These are phyloP conservation scores for Catharanthus roseus DNA, from an alignment of 257 asterid genomes.

Conservation along the genomic window DNA sequence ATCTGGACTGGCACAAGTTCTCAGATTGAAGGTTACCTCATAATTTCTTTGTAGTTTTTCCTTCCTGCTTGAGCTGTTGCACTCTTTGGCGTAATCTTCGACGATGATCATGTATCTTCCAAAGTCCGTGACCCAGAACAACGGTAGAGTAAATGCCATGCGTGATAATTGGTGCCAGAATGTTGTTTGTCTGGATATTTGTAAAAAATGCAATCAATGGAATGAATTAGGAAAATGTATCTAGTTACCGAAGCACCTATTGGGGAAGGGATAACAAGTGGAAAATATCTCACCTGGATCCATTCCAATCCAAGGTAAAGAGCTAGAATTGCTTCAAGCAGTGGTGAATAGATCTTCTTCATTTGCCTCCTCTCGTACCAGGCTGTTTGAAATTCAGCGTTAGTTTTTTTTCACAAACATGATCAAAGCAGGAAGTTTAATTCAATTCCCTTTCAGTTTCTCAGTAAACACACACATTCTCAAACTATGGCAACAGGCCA, in stretches of 20 bases:
- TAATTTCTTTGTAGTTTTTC: constrained; percentile 21
- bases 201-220: not conserved
- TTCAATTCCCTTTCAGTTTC: not conserved
- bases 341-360: constrained; percentile 93
- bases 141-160: constrained; percentile 90
- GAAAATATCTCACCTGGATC: constrained; percentile 58
- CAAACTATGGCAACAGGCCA: not conserved
- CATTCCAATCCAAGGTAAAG: constrained; percentile 96
- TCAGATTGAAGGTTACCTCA: constrained; percentile 5
- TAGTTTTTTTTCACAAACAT: not conserved
- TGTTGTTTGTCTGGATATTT: constrained; percentile 60
- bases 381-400: constrained; percentile 37
- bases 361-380: constrained; percentile 90
- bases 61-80: constrained; percentile 57
- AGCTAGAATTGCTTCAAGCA: constrained; percentile 71
- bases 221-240: not conserved
- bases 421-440: not conserved
- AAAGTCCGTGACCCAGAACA: constrained; percentile 82
- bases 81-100: constrained; percentile 67
- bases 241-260: not conserved
- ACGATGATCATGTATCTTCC: constrained; percentile 89
- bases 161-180: constrained; percentile 80
- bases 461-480: not conserved
- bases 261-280: not conserved
- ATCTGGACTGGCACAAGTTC: not conserved